A percentile compares a stretch with the other conserved stretches of the same genome.
Conservation (phyloP, 2,329 filamentous ascomycete species). For the Neurospora sp. region DNA sequence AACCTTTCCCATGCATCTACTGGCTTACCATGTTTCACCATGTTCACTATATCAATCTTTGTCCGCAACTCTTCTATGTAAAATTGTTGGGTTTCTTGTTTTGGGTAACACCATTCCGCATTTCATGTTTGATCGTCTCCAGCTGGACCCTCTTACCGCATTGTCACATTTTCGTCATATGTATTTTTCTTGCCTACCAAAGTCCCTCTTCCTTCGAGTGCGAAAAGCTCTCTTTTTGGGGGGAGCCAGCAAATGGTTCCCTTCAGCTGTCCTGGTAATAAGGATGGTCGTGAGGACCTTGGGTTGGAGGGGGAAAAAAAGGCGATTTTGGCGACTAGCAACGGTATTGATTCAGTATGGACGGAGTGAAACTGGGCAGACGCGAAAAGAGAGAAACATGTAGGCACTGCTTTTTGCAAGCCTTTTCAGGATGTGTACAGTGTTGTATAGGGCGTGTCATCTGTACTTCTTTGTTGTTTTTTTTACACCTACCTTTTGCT, state of each 20-base stretch:
- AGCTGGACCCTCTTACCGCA: not conserved
- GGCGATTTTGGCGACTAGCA: not conserved
- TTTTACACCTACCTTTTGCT: not conserved
- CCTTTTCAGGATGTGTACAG: not conserved
- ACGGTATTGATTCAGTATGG: not conserved
- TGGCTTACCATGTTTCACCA: not conserved
- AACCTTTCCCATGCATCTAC: not conserved
- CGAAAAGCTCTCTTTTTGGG: not conserved
- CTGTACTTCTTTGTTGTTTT: not conserved
- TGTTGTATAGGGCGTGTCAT: not conserved
- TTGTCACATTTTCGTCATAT: not conserved
- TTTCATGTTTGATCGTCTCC: not conserved
- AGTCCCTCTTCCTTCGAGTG: not conserved
- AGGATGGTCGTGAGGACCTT: not conserved
- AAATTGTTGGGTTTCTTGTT: not conserved
- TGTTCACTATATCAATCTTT: not conserved
- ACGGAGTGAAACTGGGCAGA: not conserved
- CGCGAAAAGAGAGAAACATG: not conserved
- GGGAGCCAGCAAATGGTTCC: not conserved
- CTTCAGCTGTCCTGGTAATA: not conserved
- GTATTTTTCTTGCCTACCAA: not conserved
- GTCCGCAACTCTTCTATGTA: not conserved
- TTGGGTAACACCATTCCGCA: not conserved
- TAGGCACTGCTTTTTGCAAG: not conserved
- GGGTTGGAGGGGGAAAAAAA: not conserved